Evolutionary conservation across 2,329 filamentous ascomycete species (phyloP), one percentile per base, ranked within the genome.

Genomic region (Phyllachora maydis): DNA sequence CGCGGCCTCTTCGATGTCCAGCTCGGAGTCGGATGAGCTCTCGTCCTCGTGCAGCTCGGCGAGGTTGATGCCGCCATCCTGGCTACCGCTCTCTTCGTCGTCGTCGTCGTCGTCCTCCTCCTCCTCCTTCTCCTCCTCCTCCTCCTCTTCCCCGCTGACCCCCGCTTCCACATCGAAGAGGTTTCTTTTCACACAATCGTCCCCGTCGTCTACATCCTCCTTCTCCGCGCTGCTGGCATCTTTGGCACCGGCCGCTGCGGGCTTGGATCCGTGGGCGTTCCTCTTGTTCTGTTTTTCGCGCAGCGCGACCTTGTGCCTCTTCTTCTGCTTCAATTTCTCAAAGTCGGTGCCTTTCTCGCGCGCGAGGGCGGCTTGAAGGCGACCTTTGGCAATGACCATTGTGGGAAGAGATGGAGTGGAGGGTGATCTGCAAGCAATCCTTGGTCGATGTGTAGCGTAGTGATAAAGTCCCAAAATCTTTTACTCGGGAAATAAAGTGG

Each of bases 1-100:
- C 20, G 37, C 35, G 8, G 32, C 16, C 35, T 56, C 57, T 44
- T 85, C 75, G 46, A 77, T 69, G 46, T 85, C 77, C 25, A 79
- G 59, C 32, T 74, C 71, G 31, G 76, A 73, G 35, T 88, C 73
- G 18, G 57, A 62, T n/a, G 44, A 37, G 30, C 49, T 52, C 30
- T 70, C 65, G 42, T 61, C 65, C 33, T 71, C 65, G 40, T 72
- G 57, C 34, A 72, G 48, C n/a, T n/a, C n/a, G 8, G 56, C 54
- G 28, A 61, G 47, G 34, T 70, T 57, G 35, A 63, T 41, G 53
- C n/a, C n/a, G n/a, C n/a, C n/a, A n/a, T n/a, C n/a, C 61, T 35
- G 18, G 11, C 24, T 10, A n/a, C n/a, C 22, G 11, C 25, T 12
- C 34, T 23, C 32, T 15, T 33, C 28, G 8, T 31, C 33, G 14